Base-by-base conservation (phyloP, 2,329 filamentous ascomycete genomes). In the Trichoderma gracile region DNA sequence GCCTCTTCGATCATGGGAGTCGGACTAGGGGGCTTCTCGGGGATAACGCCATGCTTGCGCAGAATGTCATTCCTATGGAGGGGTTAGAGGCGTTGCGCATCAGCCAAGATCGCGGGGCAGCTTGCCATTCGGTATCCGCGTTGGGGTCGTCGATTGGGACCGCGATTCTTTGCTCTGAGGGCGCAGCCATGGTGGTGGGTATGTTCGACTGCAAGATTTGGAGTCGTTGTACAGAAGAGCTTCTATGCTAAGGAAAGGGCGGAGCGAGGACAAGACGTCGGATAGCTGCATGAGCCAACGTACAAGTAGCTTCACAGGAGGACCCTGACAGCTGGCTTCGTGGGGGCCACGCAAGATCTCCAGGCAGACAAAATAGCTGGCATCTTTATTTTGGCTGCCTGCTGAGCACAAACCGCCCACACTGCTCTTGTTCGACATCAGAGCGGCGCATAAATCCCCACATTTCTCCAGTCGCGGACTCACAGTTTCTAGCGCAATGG, bases 1-100 rank as follows among this genome's bases (percentile, higher is more conserved):
- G 95, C 95, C 81, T 98, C 94, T 79, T 99, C 90, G 72, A 99
- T 97, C 80, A 97, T 89, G 7, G 93, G 93, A 2, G 95, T 97
- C 2, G 95, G 95, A 52, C 94, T 97, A 3, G 93, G 93, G 0
- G 94, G 93, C 76, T 97, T 98, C 76, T 98, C 93, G n/a, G 95
- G 95, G 67, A 99, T 98, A 69, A 99, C 84, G 69, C 93, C 92
- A 81, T 99, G 93, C 77, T 96, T 96, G 71, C 95, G 91, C 65
- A 99, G 88, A 73, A 99, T 99, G 71, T 99, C 95, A 76, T 99
- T 99, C 93, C 93, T 97, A 68, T 64, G 57, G 66, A 63, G 65
- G 66, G 69, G 68, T 77, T 66, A 76, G 33, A 54, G 30, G 33
- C 55, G 56, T 23, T 60, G 38, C 65, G 40, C 58, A 62, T 50